Conservation (phyloP, 805 yeast genomes). For the Ogataea populi-albae region DNA sequence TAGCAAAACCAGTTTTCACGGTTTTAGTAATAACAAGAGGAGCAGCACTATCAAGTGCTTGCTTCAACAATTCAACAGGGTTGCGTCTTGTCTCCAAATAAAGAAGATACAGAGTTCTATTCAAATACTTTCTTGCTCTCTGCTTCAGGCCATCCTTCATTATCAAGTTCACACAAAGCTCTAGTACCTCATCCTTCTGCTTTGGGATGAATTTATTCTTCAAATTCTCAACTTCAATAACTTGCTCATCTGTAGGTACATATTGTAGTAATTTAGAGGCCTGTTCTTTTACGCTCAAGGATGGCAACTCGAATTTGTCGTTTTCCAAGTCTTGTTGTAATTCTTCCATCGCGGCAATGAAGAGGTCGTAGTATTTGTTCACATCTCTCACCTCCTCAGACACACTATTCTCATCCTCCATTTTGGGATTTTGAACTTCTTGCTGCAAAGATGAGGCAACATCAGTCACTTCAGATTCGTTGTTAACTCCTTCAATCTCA, state of each 20-base stretch:
- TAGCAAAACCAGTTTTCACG: slow-evolving; percentile 81
- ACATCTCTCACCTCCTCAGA: slow-evolving; percentile 21
- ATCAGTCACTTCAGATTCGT: slow-evolving; percentile 2
- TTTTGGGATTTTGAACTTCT: slow-evolving; percentile 10
- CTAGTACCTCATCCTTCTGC: slow-evolving; percentile 65
- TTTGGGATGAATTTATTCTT: slow-evolving; percentile 56
- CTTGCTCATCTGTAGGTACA: slow-evolving; percentile 64
- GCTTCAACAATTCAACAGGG: slow-evolving; percentile 73
- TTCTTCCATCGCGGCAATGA: slow-evolving; percentile 29
- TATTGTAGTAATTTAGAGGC: slow-evolving; percentile 33
- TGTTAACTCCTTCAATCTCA: too few species aligned
- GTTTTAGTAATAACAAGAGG: slow-evolving; percentile 80
- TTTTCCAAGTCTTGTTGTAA: slow-evolving; percentile 27
- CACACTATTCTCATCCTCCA: slow-evolving; percentile 25
- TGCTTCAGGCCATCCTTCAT: slow-evolving; percentile 92
- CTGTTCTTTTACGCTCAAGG: slow-evolving; percentile 15
- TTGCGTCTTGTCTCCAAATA: slow-evolving; percentile 70
- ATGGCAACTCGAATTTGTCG: slow-evolving; percentile 21
- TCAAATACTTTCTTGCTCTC: slow-evolving; percentile 67
- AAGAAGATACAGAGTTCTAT: slow-evolving; percentile 76
- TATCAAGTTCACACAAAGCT: slow-evolving; percentile 76
- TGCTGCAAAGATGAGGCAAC: slow-evolving; percentile 7
- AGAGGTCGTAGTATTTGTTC: slow-evolving; percentile 30
- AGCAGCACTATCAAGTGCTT: slow-evolving; percentile 74
- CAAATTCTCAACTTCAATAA: slow-evolving; percentile 50